phyloP scores from a whole-genome alignment of 306 rosid genomes.

The Phaseolus lunatus region DNA sequence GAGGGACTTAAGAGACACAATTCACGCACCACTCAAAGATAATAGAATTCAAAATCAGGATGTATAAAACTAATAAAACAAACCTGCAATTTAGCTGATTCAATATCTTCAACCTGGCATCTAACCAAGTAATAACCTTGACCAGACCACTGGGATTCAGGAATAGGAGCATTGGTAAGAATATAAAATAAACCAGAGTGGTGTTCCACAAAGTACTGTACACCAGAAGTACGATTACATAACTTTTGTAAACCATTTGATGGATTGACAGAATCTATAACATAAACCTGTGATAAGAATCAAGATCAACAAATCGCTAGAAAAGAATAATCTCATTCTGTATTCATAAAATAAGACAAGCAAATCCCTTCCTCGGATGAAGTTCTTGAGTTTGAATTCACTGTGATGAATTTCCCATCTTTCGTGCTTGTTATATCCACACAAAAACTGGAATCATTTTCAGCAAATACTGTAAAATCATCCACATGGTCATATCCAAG shows the following conservation, averaged over 20 bases:
- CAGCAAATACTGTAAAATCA: conserved; percentile 66
- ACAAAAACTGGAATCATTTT: conserved; percentile 81
- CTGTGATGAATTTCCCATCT: conserved; percentile 97
- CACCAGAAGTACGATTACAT: conserved; percentile 70
- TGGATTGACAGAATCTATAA: conserved; percentile 76
- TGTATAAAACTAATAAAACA: conserved; percentile 33
- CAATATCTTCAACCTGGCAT: conserved; percentile 66
- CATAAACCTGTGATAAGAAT: conserved; percentile 74
- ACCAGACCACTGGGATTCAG: conserved; percentile 58
- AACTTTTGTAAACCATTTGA: conserved; percentile 66
- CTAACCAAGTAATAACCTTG: conserved; percentile 80
- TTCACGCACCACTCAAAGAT: conserved; percentile 31
- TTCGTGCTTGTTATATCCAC: conserved; percentile 94
- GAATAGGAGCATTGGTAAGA: conserved; percentile 83
- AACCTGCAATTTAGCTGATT: conserved; percentile 76
- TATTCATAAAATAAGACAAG: conserved; percentile 42
- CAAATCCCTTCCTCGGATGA: conserved; percentile 97
- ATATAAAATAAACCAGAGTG: conserved; percentile 81
- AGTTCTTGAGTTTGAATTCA: conserved; percentile 98
- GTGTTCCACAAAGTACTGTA: conserved; percentile 88
- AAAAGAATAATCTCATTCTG: conserved; percentile 31
- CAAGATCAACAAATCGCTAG: conserved; percentile 44
- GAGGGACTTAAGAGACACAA: conserved; percentile 43
- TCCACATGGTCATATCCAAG: conserved; percentile 56
- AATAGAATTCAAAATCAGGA: conserved; percentile 24